A percentile compares a stretch with the other conserved stretches of the same genome.
Conservation (phyloP, 805 yeast genomes). For the Torulaspora franciscae region DNA sequence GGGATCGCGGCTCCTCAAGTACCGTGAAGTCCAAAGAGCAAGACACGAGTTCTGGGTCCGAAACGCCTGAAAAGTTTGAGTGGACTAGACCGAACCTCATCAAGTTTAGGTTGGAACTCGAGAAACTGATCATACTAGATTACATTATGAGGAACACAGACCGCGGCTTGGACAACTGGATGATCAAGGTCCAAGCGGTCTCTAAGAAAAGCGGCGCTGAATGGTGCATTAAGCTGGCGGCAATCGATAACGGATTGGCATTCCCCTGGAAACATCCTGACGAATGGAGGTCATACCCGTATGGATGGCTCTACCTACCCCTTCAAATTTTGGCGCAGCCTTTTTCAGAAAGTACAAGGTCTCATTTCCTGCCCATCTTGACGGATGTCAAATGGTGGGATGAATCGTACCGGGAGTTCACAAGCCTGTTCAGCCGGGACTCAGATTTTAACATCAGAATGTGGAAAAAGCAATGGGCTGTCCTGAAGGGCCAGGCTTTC, state of each 20-base stretch:
- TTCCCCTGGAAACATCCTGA: slow-evolving; percentile 83
- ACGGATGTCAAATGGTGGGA: slow-evolving; percentile 72
- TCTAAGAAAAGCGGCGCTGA: slow-evolving; percentile 15
- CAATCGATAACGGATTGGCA: slow-evolving; percentile 69
- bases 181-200: slow-evolving; percentile 54
- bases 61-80: slow-evolving; percentile 33
- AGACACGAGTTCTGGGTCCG: slow-evolving; percentile 2
- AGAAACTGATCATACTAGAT: slow-evolving; percentile 64
- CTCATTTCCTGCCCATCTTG: slow-evolving; percentile 52
- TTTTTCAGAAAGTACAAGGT: slow-evolving; percentile 50
- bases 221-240: slow-evolving; percentile 49
- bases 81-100: slow-evolving; percentile 50
- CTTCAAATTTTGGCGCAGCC: slow-evolving; percentile 61
- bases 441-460: slow-evolving; percentile 58
- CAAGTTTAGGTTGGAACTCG: slow-evolving; percentile 57
- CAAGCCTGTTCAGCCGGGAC: slow-evolving; percentile 49
- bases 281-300: slow-evolving; percentile 76
- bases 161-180: slow-evolving; percentile 73
- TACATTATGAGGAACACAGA: slow-evolving; percentile 73
- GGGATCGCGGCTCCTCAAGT: neutral
- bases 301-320: slow-evolving; percentile 72
- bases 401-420: slow-evolving; percentile 44
- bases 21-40: neutral
- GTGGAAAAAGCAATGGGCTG: slow-evolving; percentile 66
- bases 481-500: slow-evolving; percentile 72